Evolutionary conservation across 371 early-diverging fungal species (phyloP).

Genomic region (Batkoa obscura): DNA sequence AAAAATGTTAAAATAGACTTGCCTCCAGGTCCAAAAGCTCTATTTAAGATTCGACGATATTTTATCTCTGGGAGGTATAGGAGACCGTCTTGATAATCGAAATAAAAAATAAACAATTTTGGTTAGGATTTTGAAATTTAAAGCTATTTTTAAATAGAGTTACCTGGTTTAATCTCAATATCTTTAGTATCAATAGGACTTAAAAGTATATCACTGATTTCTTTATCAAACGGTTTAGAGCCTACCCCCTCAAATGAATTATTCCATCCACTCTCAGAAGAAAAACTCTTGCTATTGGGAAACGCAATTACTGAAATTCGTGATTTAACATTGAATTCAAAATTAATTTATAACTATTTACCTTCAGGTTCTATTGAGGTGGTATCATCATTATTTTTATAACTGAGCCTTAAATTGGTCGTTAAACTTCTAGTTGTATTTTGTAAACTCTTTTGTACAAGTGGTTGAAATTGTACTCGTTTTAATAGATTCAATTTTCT

Average conservation of each 20-base stretch:
- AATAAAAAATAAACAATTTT: background rate
- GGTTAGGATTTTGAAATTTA: conserved; percentile 45
- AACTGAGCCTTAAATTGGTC: no score
- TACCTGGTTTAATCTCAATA: conserved; percentile 84
- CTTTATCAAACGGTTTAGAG: conserved; percentile 41
- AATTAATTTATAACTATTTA: no score
- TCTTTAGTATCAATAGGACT: conserved; percentile 49
- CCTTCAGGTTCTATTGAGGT: no score
- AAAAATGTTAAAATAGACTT: conserved; percentile 11
- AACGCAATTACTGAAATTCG: no score
- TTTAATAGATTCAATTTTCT: no score
- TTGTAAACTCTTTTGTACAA: no score
- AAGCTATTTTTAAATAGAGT: conserved; percentile 9
- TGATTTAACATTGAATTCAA: no score
- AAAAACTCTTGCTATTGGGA: no score
- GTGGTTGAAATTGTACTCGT: no score
- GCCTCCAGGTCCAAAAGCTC: conserved; percentile 91
- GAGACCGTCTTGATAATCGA: conserved; percentile 47
- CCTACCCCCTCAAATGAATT: conserved; percentile 54
- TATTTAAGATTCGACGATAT: conserved; percentile 82
- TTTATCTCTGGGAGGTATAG: conserved; percentile 92
- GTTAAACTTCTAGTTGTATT: no score
- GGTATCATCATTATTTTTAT: no score
- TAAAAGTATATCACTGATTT: conserved; percentile 49
- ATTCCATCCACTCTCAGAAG: conserved; percentile 23